Evolutionary conservation across 257 asterid species (phyloP).

Genomic region (Scutellaria baicalensis): DNA sequence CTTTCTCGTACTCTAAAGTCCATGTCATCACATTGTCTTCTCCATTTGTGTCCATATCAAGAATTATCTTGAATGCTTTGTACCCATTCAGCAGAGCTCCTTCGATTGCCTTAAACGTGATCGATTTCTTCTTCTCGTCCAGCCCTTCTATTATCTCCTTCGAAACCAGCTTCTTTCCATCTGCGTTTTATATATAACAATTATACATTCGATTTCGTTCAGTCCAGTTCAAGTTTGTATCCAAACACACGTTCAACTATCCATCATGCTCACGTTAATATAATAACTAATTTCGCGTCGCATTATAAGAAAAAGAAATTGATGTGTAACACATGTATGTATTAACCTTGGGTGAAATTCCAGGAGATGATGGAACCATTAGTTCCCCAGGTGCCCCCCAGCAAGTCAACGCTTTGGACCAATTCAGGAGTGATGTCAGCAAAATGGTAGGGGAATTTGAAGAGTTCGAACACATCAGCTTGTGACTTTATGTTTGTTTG

Average conservation of each 20-base stretch:
- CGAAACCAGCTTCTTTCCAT: conserved; percentile 2
- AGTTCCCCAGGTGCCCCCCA: conserved; percentile 19
- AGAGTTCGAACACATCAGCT: conserved; percentile 19
- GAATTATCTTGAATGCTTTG: not conserved
- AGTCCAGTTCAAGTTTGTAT: too few species aligned
- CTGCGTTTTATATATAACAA: too few species aligned
- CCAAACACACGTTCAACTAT: too few species aligned
- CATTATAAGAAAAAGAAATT: not conserved
- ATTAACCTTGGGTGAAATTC: not conserved
- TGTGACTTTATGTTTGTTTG: conserved; percentile 8
- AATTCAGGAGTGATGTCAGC: conserved; percentile 9
- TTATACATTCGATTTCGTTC: too few species aligned
- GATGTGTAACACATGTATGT: not conserved
- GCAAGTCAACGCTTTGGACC: conserved; percentile 8
- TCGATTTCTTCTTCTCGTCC: conserved; percentile 23
- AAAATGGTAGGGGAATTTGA: conserved; percentile 4
- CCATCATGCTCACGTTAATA: too few species aligned
- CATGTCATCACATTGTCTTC: conserved; percentile 14
- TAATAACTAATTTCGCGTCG: not conserved
- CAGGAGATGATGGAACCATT: conserved; percentile 16
- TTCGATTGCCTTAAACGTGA: conserved; percentile 17
- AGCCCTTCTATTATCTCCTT: conserved; percentile 19
- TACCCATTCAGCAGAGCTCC: conserved; percentile 12
- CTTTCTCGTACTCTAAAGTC: conserved; percentile 21
- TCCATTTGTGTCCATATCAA: not conserved